These are phyloP conservation scores for Solidago caesia DNA, from an alignment of 129 eudicot species.

Conservation along the genomic window DNA sequence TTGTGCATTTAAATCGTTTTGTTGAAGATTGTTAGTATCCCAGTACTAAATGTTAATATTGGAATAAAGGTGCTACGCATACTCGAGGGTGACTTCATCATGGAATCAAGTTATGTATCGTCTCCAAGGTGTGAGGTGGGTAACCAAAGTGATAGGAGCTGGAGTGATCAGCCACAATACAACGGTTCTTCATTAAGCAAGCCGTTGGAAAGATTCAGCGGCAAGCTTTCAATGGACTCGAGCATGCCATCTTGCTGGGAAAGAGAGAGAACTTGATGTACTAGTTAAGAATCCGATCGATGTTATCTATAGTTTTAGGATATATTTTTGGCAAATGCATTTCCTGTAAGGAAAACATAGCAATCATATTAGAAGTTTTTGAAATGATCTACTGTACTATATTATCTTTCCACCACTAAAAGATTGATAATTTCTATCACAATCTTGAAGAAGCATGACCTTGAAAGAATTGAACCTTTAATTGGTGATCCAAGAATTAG, in stretches of 20 bases:
- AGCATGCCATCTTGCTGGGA: conserved; percentile 35
- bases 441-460: too few relatives aligned
- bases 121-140: conserved; percentile 57
- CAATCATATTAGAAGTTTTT: not conserved
- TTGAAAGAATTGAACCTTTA: too few relatives aligned
- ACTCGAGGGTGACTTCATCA: conserved; percentile 72
- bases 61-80: conserved; percentile 67
- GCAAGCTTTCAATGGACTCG: conserved; percentile 37
- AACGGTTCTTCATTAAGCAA: conserved; percentile 31
- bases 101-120: conserved; percentile 60
- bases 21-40: not conserved
- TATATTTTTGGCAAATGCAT: not conserved
- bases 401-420: too few relatives aligned
- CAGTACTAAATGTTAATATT: not conserved
- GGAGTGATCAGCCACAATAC: conserved; percentile 36
- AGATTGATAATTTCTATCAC: too few relatives aligned
- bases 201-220: conserved; percentile 35
- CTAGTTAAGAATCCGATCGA: not conserved
- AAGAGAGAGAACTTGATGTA: not conserved
- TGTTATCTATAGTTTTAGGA: conserved; percentile 11
- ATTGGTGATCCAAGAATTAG: too few relatives aligned
- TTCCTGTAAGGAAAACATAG: not conserved
- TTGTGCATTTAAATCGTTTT: not conserved
- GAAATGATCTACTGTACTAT: not conserved
- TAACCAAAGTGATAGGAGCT: conserved; percentile 55